These are phyloP conservation scores for Penicillium occitanis DNA, from an alignment of 2,329 filamentous ascomycete genomes.

Conservation along the genomic window DNA sequence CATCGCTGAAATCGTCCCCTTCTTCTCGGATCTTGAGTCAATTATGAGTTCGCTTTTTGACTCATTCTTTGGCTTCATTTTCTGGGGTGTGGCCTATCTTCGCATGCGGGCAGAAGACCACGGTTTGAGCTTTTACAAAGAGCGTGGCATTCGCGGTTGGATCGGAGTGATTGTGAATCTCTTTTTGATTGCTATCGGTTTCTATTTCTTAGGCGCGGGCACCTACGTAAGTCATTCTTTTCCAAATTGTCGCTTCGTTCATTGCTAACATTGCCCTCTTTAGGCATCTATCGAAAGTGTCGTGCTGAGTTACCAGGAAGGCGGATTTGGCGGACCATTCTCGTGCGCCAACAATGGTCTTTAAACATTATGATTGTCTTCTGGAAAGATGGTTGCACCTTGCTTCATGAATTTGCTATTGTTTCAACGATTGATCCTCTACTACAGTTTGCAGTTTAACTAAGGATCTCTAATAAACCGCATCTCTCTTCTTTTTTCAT, in stretches of 20 bases:
- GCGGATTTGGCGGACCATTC: slow-evolving; percentile 69
- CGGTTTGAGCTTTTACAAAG: slow-evolving; percentile 42
- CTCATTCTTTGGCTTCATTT: slow-evolving; percentile 80
- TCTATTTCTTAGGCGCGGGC: slow-evolving; percentile 79
- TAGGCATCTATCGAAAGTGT: slow-evolving; percentile 47
- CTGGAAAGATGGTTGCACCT: neutral
- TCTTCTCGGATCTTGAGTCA: slow-evolving; percentile 71
- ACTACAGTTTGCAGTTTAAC: slow-evolving; percentile 13
- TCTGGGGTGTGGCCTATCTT: slow-evolving; percentile 59
- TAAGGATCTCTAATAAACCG: neutral
- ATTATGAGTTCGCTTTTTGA: slow-evolving; percentile 74
- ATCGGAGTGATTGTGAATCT: slow-evolving; percentile 61
- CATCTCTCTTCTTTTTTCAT: neutral
- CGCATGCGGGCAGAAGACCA: slow-evolving; percentile 45
- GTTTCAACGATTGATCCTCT: neutral
- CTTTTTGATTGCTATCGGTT: slow-evolving; percentile 68
- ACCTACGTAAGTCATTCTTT: slow-evolving; percentile 61
- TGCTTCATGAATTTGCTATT: neutral
- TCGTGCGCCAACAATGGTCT: slow-evolving; percentile 59
- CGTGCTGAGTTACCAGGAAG: slow-evolving; percentile 66
- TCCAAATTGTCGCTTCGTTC: neutral
- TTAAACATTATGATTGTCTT: slow-evolving; percentile 23
- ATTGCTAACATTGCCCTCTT: neutral
- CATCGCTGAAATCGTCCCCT: slow-evolving; percentile 89
- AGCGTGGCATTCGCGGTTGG: slow-evolving; percentile 46